Evolutionary conservation across 2,329 filamentous ascomycete species (phyloP), one percentile per base, ranked within the genome.

Genomic region (Ophiognomonia clavigignenti-juglandacearum): DNA sequence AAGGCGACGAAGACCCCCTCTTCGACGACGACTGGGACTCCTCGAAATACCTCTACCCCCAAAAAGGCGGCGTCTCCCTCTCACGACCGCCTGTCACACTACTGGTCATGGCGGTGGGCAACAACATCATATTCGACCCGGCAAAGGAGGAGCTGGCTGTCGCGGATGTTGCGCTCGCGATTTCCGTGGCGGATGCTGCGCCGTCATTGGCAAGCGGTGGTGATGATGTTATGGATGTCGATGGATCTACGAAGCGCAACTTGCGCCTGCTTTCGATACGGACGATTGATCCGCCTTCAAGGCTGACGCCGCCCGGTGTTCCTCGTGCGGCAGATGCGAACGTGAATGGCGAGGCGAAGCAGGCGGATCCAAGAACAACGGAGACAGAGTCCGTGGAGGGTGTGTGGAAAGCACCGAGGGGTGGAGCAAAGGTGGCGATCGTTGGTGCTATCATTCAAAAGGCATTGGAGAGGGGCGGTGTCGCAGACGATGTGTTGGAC

Each of bases 11-110:
- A 70, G 93, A 98, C 58, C 93, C 93, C 11, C 83, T 96, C 62
- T 98, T 98, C 68, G 86, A 96, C 70, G 93, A 98, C 68, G 93
- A 98, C 70, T 98, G 93, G 93, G 88, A 86, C 54, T 86, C 86
- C 14, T 83, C 90, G 1, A 76, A 81, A 16, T 83, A 82, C 48
- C 72, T 98, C 24, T 98, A 95, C 69, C 78, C 83, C 1, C 76
- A 75, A 50, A 62, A 66, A 13, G 59, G 57, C 27, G 58, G 48
- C 43, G 59, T 56, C 4, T 53, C 58, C 19, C 56, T 61, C 0
- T 62, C 71, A 10, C 79, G 84, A 40, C 93, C 93, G 4, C 90
- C 93, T 0, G 80, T 98, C 47, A 96, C 92, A 4, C 77, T 98
- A 18, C 83, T 98, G 10, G 89, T 97, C 47, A 86, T 95, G 65